These are phyloP conservation scores for Suzukiozyma palmioleophila DNA, from an alignment of 1,139 yeast species.

Conservation along the genomic window DNA sequence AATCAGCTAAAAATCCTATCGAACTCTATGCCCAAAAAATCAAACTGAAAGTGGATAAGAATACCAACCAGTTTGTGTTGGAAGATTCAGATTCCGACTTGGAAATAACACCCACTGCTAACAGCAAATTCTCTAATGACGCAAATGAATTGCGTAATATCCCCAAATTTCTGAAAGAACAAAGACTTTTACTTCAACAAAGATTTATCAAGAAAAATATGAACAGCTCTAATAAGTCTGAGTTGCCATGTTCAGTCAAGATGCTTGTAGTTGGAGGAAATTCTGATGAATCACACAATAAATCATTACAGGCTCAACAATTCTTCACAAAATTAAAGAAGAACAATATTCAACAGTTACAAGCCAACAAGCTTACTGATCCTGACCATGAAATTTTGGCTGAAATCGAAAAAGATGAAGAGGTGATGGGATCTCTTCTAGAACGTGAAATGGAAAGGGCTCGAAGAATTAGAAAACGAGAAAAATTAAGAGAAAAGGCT, in stretches of 20 bases:
- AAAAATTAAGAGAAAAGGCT: constrained; percentile 38
- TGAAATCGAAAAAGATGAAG: constrained; percentile 40
- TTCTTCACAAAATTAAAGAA: constrained; percentile 26
- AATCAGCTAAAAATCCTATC: constrained; percentile 23
- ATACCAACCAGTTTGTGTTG: constrained; percentile 14
- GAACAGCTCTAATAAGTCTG: constrained; percentile 5
- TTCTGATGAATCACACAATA: constrained; percentile 3
- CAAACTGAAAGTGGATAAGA: constrained; percentile 14
- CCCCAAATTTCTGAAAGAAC: constrained; percentile 36
- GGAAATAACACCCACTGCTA: constrained; percentile 6
- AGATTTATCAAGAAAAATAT: constrained; percentile 24
- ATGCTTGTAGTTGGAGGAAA: background rate
- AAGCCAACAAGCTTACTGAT: constrained; percentile 18
- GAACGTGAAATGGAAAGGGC: constrained; percentile 60
- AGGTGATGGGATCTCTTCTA: constrained; percentile 45
- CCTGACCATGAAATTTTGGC: constrained; percentile 29
- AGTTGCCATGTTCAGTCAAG: constrained; percentile 4
- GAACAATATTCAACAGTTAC: constrained; percentile 36
- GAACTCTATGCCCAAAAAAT: constrained; percentile 34
- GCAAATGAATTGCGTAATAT: constrained; percentile 15
- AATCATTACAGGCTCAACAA: constrained; percentile 9
- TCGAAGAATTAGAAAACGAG: constrained; percentile 48
- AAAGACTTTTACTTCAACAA: constrained; percentile 30
- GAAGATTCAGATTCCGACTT: constrained; percentile 19
- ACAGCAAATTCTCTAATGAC: constrained; percentile 8